Conservation (phyloP, 306 rosid species). For the Cucurbita ficifolia region DNA sequence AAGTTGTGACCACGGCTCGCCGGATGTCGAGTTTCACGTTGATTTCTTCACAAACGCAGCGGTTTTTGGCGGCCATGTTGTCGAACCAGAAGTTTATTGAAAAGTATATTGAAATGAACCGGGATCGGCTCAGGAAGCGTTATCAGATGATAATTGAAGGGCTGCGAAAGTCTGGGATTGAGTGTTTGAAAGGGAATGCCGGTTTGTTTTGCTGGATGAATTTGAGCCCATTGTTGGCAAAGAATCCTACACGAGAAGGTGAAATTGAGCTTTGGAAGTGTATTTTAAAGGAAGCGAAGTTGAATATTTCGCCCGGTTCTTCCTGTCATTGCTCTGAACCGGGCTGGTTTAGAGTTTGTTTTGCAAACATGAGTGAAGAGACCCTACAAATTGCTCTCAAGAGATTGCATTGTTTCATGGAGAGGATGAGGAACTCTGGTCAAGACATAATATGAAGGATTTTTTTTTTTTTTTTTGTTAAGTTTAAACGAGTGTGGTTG, state of each 20-base stretch:
- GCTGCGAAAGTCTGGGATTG: constrained; percentile 44
- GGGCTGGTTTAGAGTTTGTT: constrained; percentile 95
- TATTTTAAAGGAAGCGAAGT: constrained; percentile 39
- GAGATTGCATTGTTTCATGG: constrained; percentile 50
- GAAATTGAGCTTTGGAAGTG: constrained; percentile 57
- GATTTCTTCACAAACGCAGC: constrained; percentile 81
- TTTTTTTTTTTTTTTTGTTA: no score
- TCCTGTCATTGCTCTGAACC: constrained; percentile 86
- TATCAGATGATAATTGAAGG: constrained; percentile 61
- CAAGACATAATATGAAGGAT: no score
- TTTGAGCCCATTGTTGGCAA: constrained; percentile 46
- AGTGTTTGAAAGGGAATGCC: constrained; percentile 77
- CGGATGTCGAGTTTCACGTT: constrained; percentile 90
- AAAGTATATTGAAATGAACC: constrained; percentile 44
- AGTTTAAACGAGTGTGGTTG: no score
- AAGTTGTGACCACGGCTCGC: constrained; percentile 68
- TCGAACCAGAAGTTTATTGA: constrained; percentile 42
- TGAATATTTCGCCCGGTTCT: constrained; percentile 82
- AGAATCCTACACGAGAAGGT: constrained; percentile 39
- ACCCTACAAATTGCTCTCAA: constrained; percentile 56
- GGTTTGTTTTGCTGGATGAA: constrained; percentile 97
- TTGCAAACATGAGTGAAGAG: constrained; percentile 70
- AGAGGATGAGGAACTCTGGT: not conserved
- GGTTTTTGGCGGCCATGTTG: constrained; percentile 55
- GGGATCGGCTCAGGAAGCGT: constrained; percentile 56